A percentile compares a stretch with the other conserved stretches of the same genome.
phyloP scores from a whole-genome alignment of 1,284 basidiomycete genomes.

The Rhizoctonia solani region DNA sequence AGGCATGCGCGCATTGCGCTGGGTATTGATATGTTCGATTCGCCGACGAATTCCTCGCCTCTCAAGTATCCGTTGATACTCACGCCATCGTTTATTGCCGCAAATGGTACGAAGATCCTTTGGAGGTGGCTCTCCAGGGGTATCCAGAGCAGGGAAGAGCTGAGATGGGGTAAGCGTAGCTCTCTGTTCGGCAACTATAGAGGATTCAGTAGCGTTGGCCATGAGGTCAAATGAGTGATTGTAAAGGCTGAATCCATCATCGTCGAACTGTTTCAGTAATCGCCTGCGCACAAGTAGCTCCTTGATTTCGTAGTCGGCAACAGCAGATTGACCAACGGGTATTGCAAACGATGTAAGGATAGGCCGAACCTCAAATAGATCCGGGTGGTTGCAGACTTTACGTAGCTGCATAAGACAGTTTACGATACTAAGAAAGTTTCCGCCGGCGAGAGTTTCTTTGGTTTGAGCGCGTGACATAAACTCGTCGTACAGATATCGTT shows the following conservation, averaged over 20 bases:
- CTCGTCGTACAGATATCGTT: conserved; percentile 97
- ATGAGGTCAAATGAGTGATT: conserved; percentile 24
- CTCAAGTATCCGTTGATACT: conserved; percentile 59
- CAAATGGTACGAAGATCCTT: conserved; percentile 75
- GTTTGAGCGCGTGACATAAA: conserved; percentile 95
- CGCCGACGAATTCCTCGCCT: conserved; percentile 69
- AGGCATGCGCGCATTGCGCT: conserved; percentile 69
- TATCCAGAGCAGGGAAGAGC: conserved; percentile 63
- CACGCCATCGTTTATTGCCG: conserved; percentile 68
- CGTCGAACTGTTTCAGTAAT: conserved; percentile 66
- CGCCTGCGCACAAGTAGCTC: conserved; percentile 82
- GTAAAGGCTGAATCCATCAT: conserved; percentile 60
- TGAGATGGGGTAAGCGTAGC: conserved; percentile 69
- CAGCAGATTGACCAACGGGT: conserved; percentile 65
- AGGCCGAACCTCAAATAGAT: conserved; percentile 93
- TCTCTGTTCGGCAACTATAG: conserved; percentile 59
- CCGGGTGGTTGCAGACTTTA: conserved; percentile 95
- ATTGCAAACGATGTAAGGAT: conserved; percentile 93
- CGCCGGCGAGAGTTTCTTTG: conserved; percentile 81
- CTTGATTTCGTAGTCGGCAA: conserved; percentile 85
- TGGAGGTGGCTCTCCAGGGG: conserved; percentile 62
- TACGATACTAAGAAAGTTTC: conserved; percentile 81
- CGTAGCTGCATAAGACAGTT: conserved; percentile 97
- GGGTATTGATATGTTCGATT: conserved; percentile 72
- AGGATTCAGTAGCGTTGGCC: conserved; percentile 48